Evolutionary conservation across 306 rosid species (phyloP), one percentile per base, ranked within the genome.

Genomic region (Casuarina cunninghamiana): DNA sequence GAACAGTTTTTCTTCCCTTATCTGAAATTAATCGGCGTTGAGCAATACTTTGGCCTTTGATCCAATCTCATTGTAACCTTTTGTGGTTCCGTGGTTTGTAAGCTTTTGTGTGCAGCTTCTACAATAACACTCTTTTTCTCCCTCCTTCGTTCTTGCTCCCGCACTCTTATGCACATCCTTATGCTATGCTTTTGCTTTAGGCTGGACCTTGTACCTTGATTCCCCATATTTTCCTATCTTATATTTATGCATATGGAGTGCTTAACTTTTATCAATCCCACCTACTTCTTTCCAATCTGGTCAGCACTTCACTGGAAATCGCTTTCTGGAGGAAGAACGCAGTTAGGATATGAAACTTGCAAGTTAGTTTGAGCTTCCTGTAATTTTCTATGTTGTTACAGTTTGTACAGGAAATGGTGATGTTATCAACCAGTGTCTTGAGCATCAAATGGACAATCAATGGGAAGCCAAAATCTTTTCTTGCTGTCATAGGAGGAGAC

Each of bases 361-460:
- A 26, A 26, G 39, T 60, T 10, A 60, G 41, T n/a, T 16, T 55
- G 62, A n/a, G 10, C 8, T 11, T 35, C 42, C 6, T 16, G 15
- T 15, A 9, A 58, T 58, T 65, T 65, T 62, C 44, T 65, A 41
- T 69, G 74, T 62, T 78, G 35, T 21, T 21, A 74, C 87, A 95
- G 97, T 80, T 81, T 71, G 91, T 93, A 76, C 97, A 95, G 89
- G 96, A 95, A 80, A 95, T 95, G 99, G 88, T 79, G 15, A 93
- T 95, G 97, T 77, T 89, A 69, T 93, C 97, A 13, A 95, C 91
- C 62, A 91, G 97, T 77, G 89, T 86, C 69, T 89, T 95, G 10
- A 87, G 83, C 16, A 91, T 95, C 83, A 91, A 91, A 84, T 95
- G 99, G 99, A 95, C 90, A 48, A 55, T 91, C 35, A 91, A 51